These are phyloP conservation scores for Phalaenopsis hybrid DNA, from an alignment of 116 monocot genomes.

Conservation along the genomic window DNA sequence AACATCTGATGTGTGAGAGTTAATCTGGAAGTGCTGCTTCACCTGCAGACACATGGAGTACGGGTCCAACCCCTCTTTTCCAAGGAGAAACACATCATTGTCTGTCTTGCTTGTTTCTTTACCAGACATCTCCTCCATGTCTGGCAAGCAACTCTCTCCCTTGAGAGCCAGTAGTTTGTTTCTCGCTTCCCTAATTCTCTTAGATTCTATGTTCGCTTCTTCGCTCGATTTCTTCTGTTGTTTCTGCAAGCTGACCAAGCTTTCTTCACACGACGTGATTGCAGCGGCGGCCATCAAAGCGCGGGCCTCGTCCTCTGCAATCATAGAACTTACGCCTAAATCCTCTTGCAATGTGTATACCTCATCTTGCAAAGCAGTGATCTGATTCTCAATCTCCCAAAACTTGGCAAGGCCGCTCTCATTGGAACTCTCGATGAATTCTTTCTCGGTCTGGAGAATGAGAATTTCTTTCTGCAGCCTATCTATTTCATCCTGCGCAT, in stretches of 20 bases:
- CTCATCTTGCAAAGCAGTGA: slow-evolving; percentile 43
- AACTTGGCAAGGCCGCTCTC: slow-evolving; percentile 37
- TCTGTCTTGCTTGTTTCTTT: not conserved
- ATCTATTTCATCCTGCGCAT: slow-evolving; percentile 40
- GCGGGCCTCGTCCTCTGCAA: slow-evolving; percentile 44
- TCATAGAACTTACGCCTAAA: slow-evolving; percentile 21
- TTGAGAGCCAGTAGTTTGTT: slow-evolving; percentile 19
- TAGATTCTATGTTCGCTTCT: slow-evolving; percentile 19
- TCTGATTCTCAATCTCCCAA: slow-evolving; percentile 46
- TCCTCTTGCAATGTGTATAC: slow-evolving; percentile 33
- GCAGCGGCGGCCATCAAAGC: slow-evolving; percentile 43
- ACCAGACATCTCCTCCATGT: slow-evolving; percentile 11
- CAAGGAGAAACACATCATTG: slow-evolving; percentile 5
- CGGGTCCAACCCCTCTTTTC: slow-evolving; percentile 11
- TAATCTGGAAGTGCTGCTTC: slow-evolving; percentile 23
- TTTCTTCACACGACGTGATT: slow-evolving; percentile 35
- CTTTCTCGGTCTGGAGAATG: slow-evolving; percentile 48
- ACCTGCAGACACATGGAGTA: slow-evolving; percentile 16
- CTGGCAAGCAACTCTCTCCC: slow-evolving; percentile 7
- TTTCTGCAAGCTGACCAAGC: slow-evolving; percentile 20
- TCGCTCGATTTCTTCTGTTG: slow-evolving; percentile 17
- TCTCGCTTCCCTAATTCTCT: slow-evolving; percentile 21
- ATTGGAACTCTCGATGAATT: slow-evolving; percentile 44
- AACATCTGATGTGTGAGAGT: slow-evolving; percentile 27
- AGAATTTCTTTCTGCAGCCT: slow-evolving; percentile 44